phyloP scores from a whole-genome alignment of 257 asterid species.

The Solanum arcanum region DNA sequence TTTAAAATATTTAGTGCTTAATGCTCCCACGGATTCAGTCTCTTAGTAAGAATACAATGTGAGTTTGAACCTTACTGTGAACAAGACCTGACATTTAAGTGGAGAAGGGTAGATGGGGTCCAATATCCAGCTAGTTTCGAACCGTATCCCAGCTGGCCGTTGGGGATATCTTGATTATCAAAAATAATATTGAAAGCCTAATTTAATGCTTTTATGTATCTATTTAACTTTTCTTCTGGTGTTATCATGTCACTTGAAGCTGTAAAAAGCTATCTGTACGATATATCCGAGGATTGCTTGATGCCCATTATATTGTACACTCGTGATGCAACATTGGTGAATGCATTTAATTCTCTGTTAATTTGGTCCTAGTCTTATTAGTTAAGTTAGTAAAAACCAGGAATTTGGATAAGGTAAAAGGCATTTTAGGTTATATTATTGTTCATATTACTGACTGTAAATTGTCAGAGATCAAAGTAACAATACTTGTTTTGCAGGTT shows the following conservation, averaged over 20 bases:
- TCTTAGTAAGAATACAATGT: background rate
- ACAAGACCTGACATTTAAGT: background rate
- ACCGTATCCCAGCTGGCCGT: background rate
- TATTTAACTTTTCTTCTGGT: background rate
- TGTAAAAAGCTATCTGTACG: background rate
- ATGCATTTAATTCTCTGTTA: background rate
- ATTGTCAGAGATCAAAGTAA: background rate
- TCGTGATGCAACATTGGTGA: background rate
- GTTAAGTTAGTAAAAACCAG: background rate
- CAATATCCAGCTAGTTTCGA: background rate
- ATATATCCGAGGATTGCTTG: background rate
- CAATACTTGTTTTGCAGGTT: slow-evolving; percentile 31
- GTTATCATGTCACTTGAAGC: background rate
- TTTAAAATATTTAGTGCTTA: background rate
- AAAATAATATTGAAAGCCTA: background rate
- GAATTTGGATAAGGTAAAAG: background rate
- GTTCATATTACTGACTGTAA: background rate
- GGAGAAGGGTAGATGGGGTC: background rate
- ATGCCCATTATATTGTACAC: background rate
- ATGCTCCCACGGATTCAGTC: background rate
- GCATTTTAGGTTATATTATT: background rate
- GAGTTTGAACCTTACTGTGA: background rate
- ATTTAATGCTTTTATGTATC: background rate
- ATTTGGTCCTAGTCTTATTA: background rate
- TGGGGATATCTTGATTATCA: background rate